Evolutionary conservation across 1,284 basidiomycete genomes (phyloP).

Genomic region (Heterobasidion parviporum): DNA sequence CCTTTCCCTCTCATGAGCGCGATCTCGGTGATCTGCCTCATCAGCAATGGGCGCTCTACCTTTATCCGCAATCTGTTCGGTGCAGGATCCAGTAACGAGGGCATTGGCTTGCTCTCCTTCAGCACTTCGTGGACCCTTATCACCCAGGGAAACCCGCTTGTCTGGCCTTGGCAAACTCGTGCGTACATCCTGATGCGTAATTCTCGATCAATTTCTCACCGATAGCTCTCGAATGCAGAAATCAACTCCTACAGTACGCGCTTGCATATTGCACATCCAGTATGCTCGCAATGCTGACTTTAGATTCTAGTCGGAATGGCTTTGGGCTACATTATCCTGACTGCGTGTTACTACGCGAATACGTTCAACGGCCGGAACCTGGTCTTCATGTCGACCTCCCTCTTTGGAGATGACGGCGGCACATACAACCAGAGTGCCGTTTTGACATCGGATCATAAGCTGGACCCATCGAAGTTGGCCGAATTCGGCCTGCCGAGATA

Average conservation of each 20-base stretch:
- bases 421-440: constrained; percentile 39
- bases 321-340: constrained; percentile 38
- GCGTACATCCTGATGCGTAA: constrained; percentile 13
- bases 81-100: constrained; percentile 44
- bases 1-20: constrained; percentile 37
- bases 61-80: constrained; percentile 44
- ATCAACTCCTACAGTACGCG: constrained; percentile 31
- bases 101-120: constrained; percentile 41
- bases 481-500: constrained; percentile 36
- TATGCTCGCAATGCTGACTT: not conserved
- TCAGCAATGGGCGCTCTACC: constrained; percentile 35
- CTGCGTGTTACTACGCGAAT: constrained; percentile 38
- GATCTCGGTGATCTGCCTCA: constrained; percentile 40
- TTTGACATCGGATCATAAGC: constrained; percentile 30
- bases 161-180: constrained; percentile 44
- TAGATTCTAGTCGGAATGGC: constrained; percentile 34
- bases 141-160: constrained; percentile 42
- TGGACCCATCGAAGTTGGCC: constrained; percentile 30
- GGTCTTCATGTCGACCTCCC: constrained; percentile 40
- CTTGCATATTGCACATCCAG: not conserved
- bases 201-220: constrained; percentile 1
- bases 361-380: constrained; percentile 39
- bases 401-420: constrained; percentile 33
- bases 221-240: constrained; percentile 15
- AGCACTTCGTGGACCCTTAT: constrained; percentile 46